Base-by-base conservation (phyloP, 257 asterid genomes). In the Rhazya stricta region DNA sequence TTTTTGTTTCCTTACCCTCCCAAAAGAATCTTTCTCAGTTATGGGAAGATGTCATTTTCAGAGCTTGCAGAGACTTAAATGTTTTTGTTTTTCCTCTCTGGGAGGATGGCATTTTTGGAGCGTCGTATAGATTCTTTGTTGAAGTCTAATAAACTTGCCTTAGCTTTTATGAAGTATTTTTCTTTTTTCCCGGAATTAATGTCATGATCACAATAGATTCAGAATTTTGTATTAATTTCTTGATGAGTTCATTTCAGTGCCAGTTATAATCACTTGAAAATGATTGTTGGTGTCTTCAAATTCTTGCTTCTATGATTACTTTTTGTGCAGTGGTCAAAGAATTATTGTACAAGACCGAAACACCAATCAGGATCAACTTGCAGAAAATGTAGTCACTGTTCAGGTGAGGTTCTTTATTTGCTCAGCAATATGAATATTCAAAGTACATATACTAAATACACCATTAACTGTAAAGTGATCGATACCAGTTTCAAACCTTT, bases 281-380 rank as follows among this genome's bases (percentile, higher is more conserved):
- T n/a, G 43, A 41, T 10, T 50, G 51, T 48, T 54, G 45, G 60
- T 79, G n/a, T 53, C 23, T 71, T 74, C 30, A 30, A 21, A 65
- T 32, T 78, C 43, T 73, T 76, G 61, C 46, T 80, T 75, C 84
- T 81, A 53, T 74, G 78, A 57, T 72, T 46, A 68, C 74, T 54
- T 61, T 78, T 69, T 81, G 72, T 85, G 86, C 92, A 92, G 99
- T 75, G 99, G 96, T 70, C 99, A 95, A 79, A 81, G 91, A 86
- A 91, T 95, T 54, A 79, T 86, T 36, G 89, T 95, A 79, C 96
- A 87, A 81, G 97, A 93, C 54, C 78, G 73, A 77, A 78, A 76
- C 71, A 86, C 86, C 53, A 79, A 84, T 67, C 84, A 79, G 75
- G 91, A 86, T 70, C 82, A 84, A 75, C 42, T 78, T 80, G 79